Percentiles rank a stretch among this genome's conserved stretches.
Conservation (phyloP, 2,329 filamentous ascomycete species). For the Neonectria coccinea region DNA sequence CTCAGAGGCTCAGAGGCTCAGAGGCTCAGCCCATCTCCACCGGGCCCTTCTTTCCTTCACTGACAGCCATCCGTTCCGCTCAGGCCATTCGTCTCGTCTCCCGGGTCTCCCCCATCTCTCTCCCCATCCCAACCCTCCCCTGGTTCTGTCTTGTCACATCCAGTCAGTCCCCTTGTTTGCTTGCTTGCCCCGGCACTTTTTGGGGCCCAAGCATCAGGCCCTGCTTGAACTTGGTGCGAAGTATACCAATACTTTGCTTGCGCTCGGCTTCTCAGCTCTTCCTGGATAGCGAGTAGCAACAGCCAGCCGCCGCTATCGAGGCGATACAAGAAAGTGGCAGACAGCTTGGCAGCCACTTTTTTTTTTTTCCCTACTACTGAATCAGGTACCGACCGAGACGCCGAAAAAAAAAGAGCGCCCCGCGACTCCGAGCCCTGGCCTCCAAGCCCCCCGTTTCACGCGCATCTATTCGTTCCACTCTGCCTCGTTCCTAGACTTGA, state of each 20-base stretch:
- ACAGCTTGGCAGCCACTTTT: not conserved
- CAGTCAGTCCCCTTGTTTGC: conserved; percentile 26
- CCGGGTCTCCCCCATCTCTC: conserved; percentile 17
- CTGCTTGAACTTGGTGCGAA: conserved; percentile 2
- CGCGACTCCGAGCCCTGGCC: conserved; percentile 15
- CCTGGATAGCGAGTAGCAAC: not conserved
- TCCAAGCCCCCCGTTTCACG: conserved; percentile 17
- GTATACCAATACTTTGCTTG: conserved; percentile 1
- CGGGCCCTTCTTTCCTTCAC: conserved; percentile 3
- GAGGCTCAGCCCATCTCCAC: conserved; percentile 40
- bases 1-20: conserved; percentile 23
- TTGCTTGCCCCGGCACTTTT: conserved; percentile 21
- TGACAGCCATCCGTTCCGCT: conserved; percentile 34
- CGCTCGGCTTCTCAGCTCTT: conserved; percentile 9
- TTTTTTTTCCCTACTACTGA: not conserved
- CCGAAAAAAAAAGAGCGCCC: conserved; percentile 8
- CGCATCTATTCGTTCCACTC: conserved; percentile 21
- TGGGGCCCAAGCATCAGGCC: conserved; percentile 22
- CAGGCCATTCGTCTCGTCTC: conserved; percentile 26
- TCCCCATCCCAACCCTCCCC: conserved; percentile 25
- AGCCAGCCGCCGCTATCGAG: conserved; percentile 7
- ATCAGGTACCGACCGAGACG: conserved; percentile 9
- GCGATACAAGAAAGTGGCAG: not conserved
- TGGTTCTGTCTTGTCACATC: conserved; percentile 35
- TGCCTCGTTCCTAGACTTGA: conserved; percentile 8